Base-by-base conservation (phyloP, 768 basidiomycete genomes). In the Rhizopogon rudus region DNA sequence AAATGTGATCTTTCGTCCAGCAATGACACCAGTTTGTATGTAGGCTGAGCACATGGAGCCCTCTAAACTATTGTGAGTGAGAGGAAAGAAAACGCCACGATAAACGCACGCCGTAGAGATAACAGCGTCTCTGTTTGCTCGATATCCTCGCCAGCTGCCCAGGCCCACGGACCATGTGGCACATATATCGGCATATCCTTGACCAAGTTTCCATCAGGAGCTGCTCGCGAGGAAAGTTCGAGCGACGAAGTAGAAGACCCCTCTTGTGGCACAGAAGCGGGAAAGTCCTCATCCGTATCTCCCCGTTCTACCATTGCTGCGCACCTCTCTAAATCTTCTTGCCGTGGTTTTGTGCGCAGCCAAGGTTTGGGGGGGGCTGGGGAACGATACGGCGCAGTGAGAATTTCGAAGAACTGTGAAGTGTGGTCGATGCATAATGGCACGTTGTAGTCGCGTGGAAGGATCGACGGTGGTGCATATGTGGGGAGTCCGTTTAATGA, bases 31-130 rank as follows among this genome's bases (percentile, higher is more conserved):
- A 40, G 62, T 68, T 60, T 72, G 71, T n/a, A 74, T 63, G 17
- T 67, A 73, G 13, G 71, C 71, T 29, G 66, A 63, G 41, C 73
- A 75, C 58, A 74, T 71, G 22, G 67, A 61, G 10, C 71, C 74
- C 39, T 63, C 74, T 75, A 31, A n/a, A 63, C 40, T 61, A 50
- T 9, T 45, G 40, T 44, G 10, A 51, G 37, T n/a, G 20, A 16
- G 25, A 42, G 20, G 8, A 29, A 52, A 20, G 13, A 22, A 22
- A 10, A 33, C 3, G 25, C 22, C 20, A 46, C 22, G 6, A 3
- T 16, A 37, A 56, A 51, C 68, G 44, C 46, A 70, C 68, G 63
- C 39, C 56, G 57, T 17, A 71, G 52, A 31, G 65, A 56, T 28
- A 68, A 48, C 22, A 71, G 57, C n/a, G 61, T 60, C 41, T 53